Conservation (phyloP, 2,329 filamentous ascomycete species). For the Cercospora zeina region DNA sequence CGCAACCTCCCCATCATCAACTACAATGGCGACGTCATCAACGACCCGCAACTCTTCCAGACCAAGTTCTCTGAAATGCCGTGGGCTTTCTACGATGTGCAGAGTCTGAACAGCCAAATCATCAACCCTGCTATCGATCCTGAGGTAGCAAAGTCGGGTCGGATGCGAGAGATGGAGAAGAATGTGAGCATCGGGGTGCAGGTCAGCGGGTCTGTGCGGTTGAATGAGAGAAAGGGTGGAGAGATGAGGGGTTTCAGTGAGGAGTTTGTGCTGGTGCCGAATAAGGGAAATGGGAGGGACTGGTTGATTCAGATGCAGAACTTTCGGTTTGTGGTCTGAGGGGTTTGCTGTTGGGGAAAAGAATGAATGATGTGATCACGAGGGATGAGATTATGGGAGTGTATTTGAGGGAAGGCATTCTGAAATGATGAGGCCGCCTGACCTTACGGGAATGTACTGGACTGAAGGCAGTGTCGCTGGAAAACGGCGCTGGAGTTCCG, state of each 20-base stretch:
- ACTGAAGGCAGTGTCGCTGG: background rate
- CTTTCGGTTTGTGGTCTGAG: constrained; percentile 47
- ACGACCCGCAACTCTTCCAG: constrained; percentile 65
- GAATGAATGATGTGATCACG: background rate
- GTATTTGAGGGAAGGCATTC: background rate
- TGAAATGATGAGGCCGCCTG: background rate
- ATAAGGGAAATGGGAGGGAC: constrained; percentile 41
- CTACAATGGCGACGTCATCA: constrained; percentile 72
- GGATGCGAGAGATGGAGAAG: constrained; percentile 48
- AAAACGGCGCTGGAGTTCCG: background rate
- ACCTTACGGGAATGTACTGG: background rate
- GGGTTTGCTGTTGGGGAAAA: background rate
- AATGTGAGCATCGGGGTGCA: constrained; percentile 72
- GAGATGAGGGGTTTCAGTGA: constrained; percentile 74
- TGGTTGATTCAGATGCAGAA: constrained; percentile 49
- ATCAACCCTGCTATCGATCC: constrained; percentile 59
- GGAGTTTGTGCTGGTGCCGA: constrained; percentile 74
- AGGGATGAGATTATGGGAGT: background rate
- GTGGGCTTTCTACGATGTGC: constrained; percentile 67
- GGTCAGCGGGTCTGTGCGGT: constrained; percentile 70
- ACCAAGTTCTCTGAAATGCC: constrained; percentile 64
- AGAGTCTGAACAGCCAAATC: constrained; percentile 74
- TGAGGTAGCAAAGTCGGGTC: constrained; percentile 30
- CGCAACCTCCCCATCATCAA: constrained; percentile 65
- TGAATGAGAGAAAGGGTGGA: constrained; percentile 60